phyloP scores from a whole-genome alignment of 495 filamentous ascomycete genomes.

The Penicillium alfredii region DNA sequence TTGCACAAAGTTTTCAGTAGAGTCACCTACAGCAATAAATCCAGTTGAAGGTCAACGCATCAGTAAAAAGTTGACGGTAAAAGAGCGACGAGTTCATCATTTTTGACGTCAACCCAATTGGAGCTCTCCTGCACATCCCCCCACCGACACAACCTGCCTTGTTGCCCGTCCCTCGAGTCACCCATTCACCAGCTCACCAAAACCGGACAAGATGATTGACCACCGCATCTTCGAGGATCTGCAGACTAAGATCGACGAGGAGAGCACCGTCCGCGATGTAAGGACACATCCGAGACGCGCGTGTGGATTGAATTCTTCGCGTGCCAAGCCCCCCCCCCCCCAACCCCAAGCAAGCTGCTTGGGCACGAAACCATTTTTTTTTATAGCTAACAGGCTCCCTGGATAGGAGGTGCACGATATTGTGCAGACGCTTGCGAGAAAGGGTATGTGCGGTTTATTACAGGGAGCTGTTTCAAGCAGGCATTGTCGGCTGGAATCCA shows the following conservation, averaged over 20 bases:
- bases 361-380: slow-evolving; percentile 5
- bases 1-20: too few species aligned
- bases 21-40: too few species aligned
- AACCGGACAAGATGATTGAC: slow-evolving; percentile 52
- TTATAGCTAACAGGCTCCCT: slow-evolving; percentile 8
- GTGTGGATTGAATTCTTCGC: slow-evolving; percentile 13
- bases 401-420: slow-evolving; percentile 68
- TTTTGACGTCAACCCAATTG: too few species aligned
- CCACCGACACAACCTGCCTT: too few species aligned
- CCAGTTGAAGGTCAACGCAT: too few species aligned
- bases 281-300: slow-evolving; percentile 14
- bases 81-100: too few species aligned
- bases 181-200: slow-evolving; percentile 1
- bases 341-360: slow-evolving; percentile 7
- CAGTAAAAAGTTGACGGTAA: too few species aligned
- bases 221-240: slow-evolving; percentile 81
- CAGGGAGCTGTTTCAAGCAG: not conserved
- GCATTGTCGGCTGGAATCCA: not conserved
- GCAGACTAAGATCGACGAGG: slow-evolving; percentile 85
- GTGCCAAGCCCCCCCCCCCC: slow-evolving; percentile 16
- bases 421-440: slow-evolving; percentile 68
- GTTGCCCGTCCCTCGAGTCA: too few species aligned
- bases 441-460: slow-evolving; percentile 41
- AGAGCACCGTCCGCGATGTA: slow-evolving; percentile 71
- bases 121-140: too few species aligned